phyloP scores from a whole-genome alignment of 2,329 filamentous ascomycete genomes.

The Trichoderma oligosporum region DNA sequence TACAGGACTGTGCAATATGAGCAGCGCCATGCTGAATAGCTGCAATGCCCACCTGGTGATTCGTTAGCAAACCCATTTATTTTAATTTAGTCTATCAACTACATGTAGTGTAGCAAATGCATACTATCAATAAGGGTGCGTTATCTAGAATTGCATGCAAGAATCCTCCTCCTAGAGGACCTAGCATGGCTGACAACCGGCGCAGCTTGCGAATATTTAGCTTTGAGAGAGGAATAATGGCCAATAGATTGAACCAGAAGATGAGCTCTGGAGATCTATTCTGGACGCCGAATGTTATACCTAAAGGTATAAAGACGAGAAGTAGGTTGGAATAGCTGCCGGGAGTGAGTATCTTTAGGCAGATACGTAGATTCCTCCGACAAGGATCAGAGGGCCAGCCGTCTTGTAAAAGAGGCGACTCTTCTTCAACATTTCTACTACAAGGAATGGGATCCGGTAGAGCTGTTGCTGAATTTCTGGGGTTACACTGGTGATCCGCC shows the following conservation, averaged over 20 bases:
- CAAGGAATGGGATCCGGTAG: not conserved
- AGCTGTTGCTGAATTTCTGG: not conserved
- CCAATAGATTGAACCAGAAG: slow-evolving; percentile 15
- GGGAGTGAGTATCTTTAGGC: slow-evolving; percentile 1
- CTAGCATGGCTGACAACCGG: not conserved
- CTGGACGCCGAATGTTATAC: slow-evolving; percentile 5
- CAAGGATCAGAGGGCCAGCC: not conserved
- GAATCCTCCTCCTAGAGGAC: not conserved
- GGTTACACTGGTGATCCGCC: not conserved
- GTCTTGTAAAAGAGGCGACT: not conserved
- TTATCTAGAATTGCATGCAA: slow-evolving; percentile 13
- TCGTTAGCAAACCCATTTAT: not conserved
- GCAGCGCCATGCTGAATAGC: slow-evolving; percentile 8
- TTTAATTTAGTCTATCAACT: not conserved
- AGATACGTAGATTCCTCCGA: not conserved
- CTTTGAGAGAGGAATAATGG: slow-evolving; percentile 15
- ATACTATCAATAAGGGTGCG: slow-evolving; percentile 7
- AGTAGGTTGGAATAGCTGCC: slow-evolving; percentile 13
- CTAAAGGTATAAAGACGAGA: slow-evolving; percentile 2
- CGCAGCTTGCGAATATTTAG: slow-evolving; percentile 15
- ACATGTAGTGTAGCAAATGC: not conserved
- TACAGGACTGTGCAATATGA: slow-evolving; percentile 11
- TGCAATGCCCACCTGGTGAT: not conserved
- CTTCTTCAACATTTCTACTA: not conserved
- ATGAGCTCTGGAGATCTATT: not conserved